Evolutionary conservation across 148 eudicot species (phyloP), one percentile per base, ranked within the genome.

Genomic region (Camellia sinensis): DNA sequence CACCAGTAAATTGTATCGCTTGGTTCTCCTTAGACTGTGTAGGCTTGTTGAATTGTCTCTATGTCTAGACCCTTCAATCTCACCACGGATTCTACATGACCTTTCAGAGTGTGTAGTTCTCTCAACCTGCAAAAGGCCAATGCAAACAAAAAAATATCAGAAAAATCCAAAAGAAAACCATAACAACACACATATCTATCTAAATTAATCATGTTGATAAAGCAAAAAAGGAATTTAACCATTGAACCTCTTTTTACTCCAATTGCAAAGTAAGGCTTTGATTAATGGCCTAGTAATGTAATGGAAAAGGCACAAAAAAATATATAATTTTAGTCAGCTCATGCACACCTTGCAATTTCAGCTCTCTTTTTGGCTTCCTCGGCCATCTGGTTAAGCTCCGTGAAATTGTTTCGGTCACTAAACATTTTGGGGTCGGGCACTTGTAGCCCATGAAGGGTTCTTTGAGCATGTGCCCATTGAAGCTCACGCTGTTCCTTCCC

Each of bases 281-380:
- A 64, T 6, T 64, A 64, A 71, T 14, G 14, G 6, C 13, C 6
- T 44, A 46, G 37, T 71, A 71, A 45, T 71, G 10, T 43, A 19
- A 17, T 14, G 12, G 18, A 2, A 18, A 46, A 46, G 57, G 19
- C 11, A 19, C 6, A 19, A 15, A 50, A 61, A 60, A 63, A 41
- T 6, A 46, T 37, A 7, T 6, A 0, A 63, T 46, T 15, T 64
- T 50, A 68, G 54, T 40, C 15, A 43, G 21, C 73, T 67, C 22
- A n/a, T 56, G 61, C 3, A 22, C 83, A 93, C 98, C 97, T 94
- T 4, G 98, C 97, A 75, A 94, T 94, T 81, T 94, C 98, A 71
- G 98, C 98, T 91, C 98, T 89, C 76, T 97, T 81, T 75, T 92
- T 94, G 44, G 98, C 97, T 82, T 94, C 98, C 82, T 94, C 98